Percentiles rank a stretch among this genome's conserved stretches.
Conservation (phyloP, 371 early-diverging fungal species). For the Mortierella sp. region DNA sequence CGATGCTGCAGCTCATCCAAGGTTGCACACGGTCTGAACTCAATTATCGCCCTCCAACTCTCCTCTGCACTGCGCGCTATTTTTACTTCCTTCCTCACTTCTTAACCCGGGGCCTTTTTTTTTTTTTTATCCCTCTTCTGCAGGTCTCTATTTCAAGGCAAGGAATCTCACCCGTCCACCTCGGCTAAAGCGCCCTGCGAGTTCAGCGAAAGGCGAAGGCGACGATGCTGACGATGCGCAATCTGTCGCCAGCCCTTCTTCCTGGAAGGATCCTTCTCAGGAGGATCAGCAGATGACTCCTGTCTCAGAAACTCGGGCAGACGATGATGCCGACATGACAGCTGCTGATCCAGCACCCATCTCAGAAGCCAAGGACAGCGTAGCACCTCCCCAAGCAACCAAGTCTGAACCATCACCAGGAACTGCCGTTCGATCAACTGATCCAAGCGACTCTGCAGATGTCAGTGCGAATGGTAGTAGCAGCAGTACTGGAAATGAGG, state of each 20-base stretch:
- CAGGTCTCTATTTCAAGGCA: slow-evolving; percentile 85
- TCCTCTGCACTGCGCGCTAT: too few relatives aligned
- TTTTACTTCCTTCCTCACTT: neutral
- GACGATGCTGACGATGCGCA: slow-evolving; percentile 31
- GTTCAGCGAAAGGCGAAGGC: slow-evolving; percentile 35
- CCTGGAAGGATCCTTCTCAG: too few relatives aligned
- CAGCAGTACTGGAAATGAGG: slow-evolving; percentile 15
- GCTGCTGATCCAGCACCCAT: slow-evolving; percentile 11
- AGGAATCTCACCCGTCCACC: slow-evolving; percentile 84
- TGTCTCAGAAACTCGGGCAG: neutral
- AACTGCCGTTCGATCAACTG: too few relatives aligned
- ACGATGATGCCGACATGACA: slow-evolving; percentile 11
- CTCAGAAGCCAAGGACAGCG: neutral
- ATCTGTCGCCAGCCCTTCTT: neutral
- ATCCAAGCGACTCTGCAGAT: neutral
- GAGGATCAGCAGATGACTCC: slow-evolving; percentile 1
- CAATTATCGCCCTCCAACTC: slow-evolving; percentile 10
- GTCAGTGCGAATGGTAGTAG: slow-evolving; percentile 1
- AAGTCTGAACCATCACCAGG: too few relatives aligned
- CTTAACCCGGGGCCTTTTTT: slow-evolving; percentile 7
- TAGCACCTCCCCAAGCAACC: too few relatives aligned
- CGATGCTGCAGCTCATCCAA: slow-evolving; percentile 17
- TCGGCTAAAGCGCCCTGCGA: slow-evolving; percentile 75
- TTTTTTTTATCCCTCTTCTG: slow-evolving; percentile 2
- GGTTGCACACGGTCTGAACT: slow-evolving; percentile 40